phyloP scores from a whole-genome alignment of 2,329 filamentous ascomycete species.

The Helminthosporium solani region DNA sequence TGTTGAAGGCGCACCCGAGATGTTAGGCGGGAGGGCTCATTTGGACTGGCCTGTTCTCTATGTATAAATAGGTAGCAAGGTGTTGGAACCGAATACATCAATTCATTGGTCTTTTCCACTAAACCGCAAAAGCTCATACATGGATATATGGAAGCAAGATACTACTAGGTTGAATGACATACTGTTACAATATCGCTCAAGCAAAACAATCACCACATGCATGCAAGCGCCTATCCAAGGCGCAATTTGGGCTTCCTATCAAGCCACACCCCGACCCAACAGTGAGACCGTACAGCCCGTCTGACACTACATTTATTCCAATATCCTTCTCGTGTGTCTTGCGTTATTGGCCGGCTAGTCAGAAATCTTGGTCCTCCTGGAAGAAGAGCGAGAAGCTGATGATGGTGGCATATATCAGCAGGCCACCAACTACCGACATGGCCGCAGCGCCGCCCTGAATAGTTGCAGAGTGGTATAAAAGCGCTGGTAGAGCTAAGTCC shows the following conservation, averaged over 20 bases:
- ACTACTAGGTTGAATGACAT: constrained; percentile 11
- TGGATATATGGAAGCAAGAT: too few species aligned
- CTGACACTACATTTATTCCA: background rate
- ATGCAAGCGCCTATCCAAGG: constrained; percentile 2
- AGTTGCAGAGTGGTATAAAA: constrained; percentile 82
- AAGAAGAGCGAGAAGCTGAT: constrained; percentile 99
- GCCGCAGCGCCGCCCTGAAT: constrained; percentile 84
- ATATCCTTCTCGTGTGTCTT: background rate
- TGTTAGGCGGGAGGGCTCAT: background rate
- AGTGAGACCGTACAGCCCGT: background rate
- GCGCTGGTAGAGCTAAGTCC: constrained; percentile 72
- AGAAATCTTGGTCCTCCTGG: constrained; percentile 96
- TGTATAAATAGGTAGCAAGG: constrained; percentile 17
- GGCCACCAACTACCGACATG: constrained; percentile 90
- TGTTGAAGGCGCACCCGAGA: constrained; percentile 1
- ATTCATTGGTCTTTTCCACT: constrained; percentile 2
- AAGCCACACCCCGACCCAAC: background rate
- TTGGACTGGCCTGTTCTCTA: constrained; percentile 1
- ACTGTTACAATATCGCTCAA: constrained; percentile 31
- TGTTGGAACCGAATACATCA: constrained; percentile 9
- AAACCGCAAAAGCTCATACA: too few species aligned
- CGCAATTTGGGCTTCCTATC: background rate
- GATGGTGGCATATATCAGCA: constrained; percentile 96
- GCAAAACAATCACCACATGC: constrained; percentile 13
- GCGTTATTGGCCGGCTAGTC: constrained; percentile 35